Evolutionary conservation across 306 rosid genomes (phyloP).

Genomic region (Pueraria montana): DNA sequence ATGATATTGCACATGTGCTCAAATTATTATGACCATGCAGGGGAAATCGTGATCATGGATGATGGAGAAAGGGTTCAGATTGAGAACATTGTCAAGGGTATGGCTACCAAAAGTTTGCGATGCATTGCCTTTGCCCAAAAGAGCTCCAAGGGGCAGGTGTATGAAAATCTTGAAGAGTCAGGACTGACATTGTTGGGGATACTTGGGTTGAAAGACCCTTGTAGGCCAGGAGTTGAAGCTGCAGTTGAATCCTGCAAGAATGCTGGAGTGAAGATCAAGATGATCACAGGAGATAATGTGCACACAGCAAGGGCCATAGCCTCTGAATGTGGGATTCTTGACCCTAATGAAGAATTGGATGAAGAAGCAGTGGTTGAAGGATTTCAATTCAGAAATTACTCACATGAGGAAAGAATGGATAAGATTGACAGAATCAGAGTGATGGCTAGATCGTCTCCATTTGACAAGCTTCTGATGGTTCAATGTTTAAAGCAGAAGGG

Average conservation of each 20-base stretch:
- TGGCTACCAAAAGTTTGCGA: slow-evolving; percentile 24
- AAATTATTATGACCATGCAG: not conserved
- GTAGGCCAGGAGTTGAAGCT: slow-evolving; percentile 15
- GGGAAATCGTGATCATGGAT: not conserved
- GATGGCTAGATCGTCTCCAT: slow-evolving; percentile 19
- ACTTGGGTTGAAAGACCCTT: slow-evolving; percentile 18
- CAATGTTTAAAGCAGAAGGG: slow-evolving; percentile 24
- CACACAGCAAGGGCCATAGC: slow-evolving; percentile 23
- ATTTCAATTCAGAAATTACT: slow-evolving; percentile 5
- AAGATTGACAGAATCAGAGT: slow-evolving; percentile 6
- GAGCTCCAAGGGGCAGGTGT: not conserved
- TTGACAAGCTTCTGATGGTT: slow-evolving; percentile 32
- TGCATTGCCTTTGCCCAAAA: slow-evolving; percentile 32
- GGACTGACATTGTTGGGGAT: not conserved
- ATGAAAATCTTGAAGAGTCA: not conserved
- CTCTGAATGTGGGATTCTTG: slow-evolving; percentile 16
- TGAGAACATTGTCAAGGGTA: not conserved
- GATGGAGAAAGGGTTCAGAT: not conserved
- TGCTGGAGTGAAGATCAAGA: slow-evolving; percentile 23
- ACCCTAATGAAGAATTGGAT: not conserved
- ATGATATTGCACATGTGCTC: slow-evolving; percentile 7
- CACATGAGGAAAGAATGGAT: slow-evolving; percentile 8
- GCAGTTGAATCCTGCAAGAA: slow-evolving; percentile 19
- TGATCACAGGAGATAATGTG: slow-evolving; percentile 26
- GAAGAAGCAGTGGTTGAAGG: slow-evolving; percentile 20